A percentile compares a stretch with the other conserved stretches of the same genome.
These are phyloP conservation scores for Eimeria maxima DNA, from an alignment of 169 alveolate species.

Conservation along the genomic window DNA sequence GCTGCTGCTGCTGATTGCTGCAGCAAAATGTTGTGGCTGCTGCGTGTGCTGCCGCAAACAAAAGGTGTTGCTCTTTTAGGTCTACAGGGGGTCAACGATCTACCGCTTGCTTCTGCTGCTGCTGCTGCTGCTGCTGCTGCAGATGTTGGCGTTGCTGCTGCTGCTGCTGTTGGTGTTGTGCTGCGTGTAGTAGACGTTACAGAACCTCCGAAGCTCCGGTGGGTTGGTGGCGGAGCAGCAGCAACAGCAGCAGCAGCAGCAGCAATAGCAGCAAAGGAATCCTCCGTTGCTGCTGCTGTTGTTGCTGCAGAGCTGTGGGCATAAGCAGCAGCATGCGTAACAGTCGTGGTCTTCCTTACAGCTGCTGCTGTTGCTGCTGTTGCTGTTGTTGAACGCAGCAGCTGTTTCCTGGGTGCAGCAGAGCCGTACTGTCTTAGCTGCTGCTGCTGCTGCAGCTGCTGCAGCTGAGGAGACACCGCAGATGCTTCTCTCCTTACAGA, in stretches of 20 bases:
- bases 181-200: no score
- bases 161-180: no score
- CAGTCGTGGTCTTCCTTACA: neutral
- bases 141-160: no score
- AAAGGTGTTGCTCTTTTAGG: slow-evolving; percentile 12
- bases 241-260: no score
- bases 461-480: neutral
- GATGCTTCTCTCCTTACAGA: neutral
- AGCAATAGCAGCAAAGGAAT: no score
- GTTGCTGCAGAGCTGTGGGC: neutral
- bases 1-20: slow-evolving; percentile 53
- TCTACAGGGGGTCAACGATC: neutral
- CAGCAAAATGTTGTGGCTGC: slow-evolving; percentile 50
- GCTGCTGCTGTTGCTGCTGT: neutral
- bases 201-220: no score
- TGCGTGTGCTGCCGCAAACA: slow-evolving; percentile 65
- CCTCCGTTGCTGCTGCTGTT: neutral
- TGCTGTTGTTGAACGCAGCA: neutral
- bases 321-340: neutral
- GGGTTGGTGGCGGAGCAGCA: no score
- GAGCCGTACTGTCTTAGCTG: neutral
- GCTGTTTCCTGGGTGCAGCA: no score
- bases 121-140: no score
- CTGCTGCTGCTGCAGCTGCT: slow-evolving; percentile 47
- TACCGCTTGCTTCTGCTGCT: neutral